Evolutionary conservation across 441 rosid genomes (phyloP), one percentile per base, ranked within the genome.

Genomic region (Hypseocharis bilobata): DNA sequence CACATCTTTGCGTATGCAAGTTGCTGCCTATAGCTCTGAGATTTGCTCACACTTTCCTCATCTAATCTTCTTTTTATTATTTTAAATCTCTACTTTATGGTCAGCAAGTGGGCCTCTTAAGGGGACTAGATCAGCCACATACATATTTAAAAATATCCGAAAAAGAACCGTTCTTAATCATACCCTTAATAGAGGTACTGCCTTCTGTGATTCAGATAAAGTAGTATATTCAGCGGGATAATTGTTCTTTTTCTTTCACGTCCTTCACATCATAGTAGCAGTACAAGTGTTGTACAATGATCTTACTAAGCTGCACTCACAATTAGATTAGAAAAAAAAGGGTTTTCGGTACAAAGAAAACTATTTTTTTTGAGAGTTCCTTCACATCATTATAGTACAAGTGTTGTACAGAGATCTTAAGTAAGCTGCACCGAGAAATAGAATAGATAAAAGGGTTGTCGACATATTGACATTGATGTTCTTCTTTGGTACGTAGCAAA

Each of bases 111-210:
- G 45, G 45, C n/a, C n/a, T 11, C n/a, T n/a, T n/a, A n/a, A n/a
- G n/a, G n/a, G n/a, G n/a, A n/a, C n/a, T n/a, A n/a, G n/a, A n/a
- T n/a, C n/a, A n/a, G n/a, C 51, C 51, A 14, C 51, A 45, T 14
- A 16, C 20, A 45, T 16, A 45, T 45, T 2, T n/a, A 14, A n/a
- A 1, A 45, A n/a, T 3, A 45, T 16, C 16, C 6, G 51, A n/a
- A 44, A 45, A 45, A 45, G 16, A 45, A 45, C 22, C n/a, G 51
- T 14, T n/a, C 0, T 45, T 45, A 22, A 16, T 45, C 51, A 45
- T 45, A 45, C 51, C 51, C 51, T 45, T n/a, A 45, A 45, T 14
- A 45, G 51, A 45, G 22, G 51, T 22, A 45, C 51, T 45, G 51
- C 51, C 51, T 16, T n/a, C 19, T 45, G 51, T 45, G 20, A n/a